Evolutionary conservation across 2,329 filamentous ascomycete species (phyloP).

Genomic region (Aureobasidium sp.): DNA sequence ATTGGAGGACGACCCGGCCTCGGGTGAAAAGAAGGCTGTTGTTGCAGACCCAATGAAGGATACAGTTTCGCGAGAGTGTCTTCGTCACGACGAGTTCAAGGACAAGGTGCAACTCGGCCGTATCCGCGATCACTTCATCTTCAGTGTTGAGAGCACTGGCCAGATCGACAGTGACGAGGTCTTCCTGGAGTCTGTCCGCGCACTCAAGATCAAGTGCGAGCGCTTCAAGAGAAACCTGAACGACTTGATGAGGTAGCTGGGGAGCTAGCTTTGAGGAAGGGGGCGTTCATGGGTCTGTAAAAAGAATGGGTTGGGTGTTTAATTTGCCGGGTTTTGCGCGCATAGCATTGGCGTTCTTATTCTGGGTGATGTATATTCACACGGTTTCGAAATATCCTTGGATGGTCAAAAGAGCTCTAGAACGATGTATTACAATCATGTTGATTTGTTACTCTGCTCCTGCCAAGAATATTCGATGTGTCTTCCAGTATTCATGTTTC

Average conservation of each 20-base stretch:
- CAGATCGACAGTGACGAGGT: slow-evolving; percentile 92
- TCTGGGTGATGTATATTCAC: slow-evolving; percentile 8
- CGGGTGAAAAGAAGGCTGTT: slow-evolving; percentile 76
- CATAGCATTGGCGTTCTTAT: slow-evolving; percentile 17
- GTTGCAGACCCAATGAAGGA: slow-evolving; percentile 85
- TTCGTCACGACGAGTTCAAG: slow-evolving; percentile 88
- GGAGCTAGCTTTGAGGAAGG: neutral
- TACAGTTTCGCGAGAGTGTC: slow-evolving; percentile 85
- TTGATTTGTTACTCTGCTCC: neutral
- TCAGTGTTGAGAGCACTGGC: slow-evolving; percentile 86
- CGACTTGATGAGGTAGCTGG: slow-evolving; percentile 22
- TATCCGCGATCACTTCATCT: slow-evolving; percentile 93
- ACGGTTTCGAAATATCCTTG: neutral
- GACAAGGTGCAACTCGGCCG: slow-evolving; percentile 91
- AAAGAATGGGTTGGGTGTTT: neutral
- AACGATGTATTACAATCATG: neutral
- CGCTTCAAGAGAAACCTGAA: slow-evolving; percentile 62
- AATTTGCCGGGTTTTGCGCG: slow-evolving; percentile 1
- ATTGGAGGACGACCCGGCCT: slow-evolving; percentile 60
- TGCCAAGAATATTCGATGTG: neutral
- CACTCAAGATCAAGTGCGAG: slow-evolving; percentile 77
- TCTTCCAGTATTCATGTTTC: too few relatives aligned
- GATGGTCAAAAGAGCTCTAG: neutral
- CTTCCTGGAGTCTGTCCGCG: slow-evolving; percentile 80
- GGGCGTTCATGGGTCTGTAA: slow-evolving; percentile 1